Evolutionary conservation across 352 stramenopile genomes (phyloP), one percentile per base, ranked within the genome.

Genomic region (Hyaloperonospora brassicae): DNA sequence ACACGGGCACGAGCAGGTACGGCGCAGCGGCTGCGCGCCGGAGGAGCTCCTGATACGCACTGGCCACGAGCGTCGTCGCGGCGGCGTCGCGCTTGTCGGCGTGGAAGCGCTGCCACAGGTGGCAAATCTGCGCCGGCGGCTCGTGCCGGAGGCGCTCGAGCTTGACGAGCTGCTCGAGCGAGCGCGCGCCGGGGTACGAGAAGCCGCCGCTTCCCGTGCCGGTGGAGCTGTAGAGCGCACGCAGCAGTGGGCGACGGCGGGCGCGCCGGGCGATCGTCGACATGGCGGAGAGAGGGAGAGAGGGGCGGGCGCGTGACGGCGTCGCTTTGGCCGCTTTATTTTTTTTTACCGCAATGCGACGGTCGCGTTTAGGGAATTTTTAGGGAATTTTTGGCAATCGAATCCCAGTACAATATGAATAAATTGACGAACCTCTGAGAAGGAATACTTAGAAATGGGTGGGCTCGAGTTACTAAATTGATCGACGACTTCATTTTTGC

Each of bases 91-190:
- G 64, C 66, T 93, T 90, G 27, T 78, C 64, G 50, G 53, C 61
- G 63, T 95, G 85, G 65, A 82, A 93, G 21, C 92, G 64, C 22
- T 76, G 66, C 85, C 85, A 95, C 42, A 95, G 91, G 45, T 55
- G 50, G 36, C 58, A 48, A 62, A 95, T 92, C 47, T 76, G 59
- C 14, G 66, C 57, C 12, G 65, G 53, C 40, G 75, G 55, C 55
- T 95, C 84, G 51, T 74, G 71, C 60, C 84, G 66, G 34, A 95
- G 68, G 47, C 90, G 66, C 58, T 91, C 83, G 22, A 93, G 49
- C 72, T 92, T 91, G 45, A 93, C 83, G 38, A 93, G 78, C 59
- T 93, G 78, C 50, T 87, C 70, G 53, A 95, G 69, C 36, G 76
- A 70, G 1, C 82, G 78, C 9, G 85, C 78, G 4, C 84, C 81